Evolutionary conservation across 148 eudicot genomes (phyloP).

Genomic region (Euryodendron excelsum): DNA sequence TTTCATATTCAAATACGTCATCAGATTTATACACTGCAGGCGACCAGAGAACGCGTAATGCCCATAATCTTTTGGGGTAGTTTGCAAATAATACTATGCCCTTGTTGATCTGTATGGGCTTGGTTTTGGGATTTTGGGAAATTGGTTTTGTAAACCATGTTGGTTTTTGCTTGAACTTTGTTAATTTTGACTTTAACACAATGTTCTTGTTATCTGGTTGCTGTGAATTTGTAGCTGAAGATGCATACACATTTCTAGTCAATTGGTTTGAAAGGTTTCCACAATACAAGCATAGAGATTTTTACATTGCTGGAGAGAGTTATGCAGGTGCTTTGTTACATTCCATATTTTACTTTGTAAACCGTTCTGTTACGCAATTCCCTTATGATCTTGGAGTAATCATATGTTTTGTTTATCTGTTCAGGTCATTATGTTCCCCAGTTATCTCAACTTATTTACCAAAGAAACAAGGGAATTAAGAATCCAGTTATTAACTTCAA

Average conservation of each 20-base stretch:
- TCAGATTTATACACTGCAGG: conserved; percentile 70
- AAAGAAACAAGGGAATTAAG: conserved; percentile 62
- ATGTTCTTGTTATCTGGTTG: conserved; percentile 7
- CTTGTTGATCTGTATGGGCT: not conserved
- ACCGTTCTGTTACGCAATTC: not conserved
- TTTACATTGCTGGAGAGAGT: conserved; percentile 95
- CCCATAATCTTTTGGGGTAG: not conserved
- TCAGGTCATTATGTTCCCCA: conserved; percentile 96
- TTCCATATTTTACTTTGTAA: not conserved
- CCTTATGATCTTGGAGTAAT: conserved; percentile 11
- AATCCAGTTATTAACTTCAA: conserved; percentile 77
- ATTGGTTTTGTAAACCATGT: not conserved
- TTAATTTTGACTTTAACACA: not conserved
- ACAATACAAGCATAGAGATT: conserved; percentile 85
- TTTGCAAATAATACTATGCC: not conserved
- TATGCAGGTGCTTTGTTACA: conserved; percentile 60
- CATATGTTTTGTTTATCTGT: conserved; percentile 9
- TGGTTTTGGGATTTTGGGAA: not conserved
- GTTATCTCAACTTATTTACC: conserved; percentile 68
- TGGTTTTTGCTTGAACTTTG: not conserved
- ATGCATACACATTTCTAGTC: conserved; percentile 67
- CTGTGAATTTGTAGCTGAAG: conserved; percentile 61
- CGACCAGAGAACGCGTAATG: conserved; percentile 69
- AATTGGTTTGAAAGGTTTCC: conserved; percentile 90
- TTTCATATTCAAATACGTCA: conserved; percentile 77